Conservation (phyloP, 352 stramenopile species). For the Peronospora tabacina region DNA sequence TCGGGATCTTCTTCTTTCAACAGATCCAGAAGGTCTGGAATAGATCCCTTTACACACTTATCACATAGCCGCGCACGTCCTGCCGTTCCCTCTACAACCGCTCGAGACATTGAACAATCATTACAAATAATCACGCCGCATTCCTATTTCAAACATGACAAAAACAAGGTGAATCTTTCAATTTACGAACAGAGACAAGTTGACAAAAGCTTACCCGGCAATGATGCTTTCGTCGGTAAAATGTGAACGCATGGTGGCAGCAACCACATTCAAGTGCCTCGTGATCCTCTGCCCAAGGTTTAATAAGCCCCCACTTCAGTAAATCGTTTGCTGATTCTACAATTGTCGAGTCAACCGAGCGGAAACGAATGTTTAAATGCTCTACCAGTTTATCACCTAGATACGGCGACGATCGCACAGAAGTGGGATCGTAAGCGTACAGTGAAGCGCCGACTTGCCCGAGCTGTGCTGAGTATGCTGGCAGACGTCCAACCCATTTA, state of each 20-base stretch:
- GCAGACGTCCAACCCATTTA: conserved; percentile 78
- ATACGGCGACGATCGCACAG: conserved; percentile 58
- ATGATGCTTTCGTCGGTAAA: conserved; percentile 77
- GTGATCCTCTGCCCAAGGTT: conserved; percentile 85
- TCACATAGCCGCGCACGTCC: conserved; percentile 78
- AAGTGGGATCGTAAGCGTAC: conserved; percentile 54
- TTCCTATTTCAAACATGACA: conserved; percentile 38
- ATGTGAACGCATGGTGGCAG: conserved; percentile 72
- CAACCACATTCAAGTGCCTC: conserved; percentile 64
- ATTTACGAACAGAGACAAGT: neutral
- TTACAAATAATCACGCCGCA: conserved; percentile 84
- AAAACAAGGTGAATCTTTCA: conserved; percentile 1
- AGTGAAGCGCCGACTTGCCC: conserved; percentile 76
- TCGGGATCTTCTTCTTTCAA: conserved; percentile 45
- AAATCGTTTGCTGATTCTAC: conserved; percentile 81
- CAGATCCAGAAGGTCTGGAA: conserved; percentile 59
- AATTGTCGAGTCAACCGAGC: conserved; percentile 47
- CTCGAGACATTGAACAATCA: conserved; percentile 80
- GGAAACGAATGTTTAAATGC: conserved; percentile 71
- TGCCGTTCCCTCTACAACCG: conserved; percentile 72
- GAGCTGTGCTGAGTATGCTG: conserved; percentile 77
- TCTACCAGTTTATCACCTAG: conserved; percentile 76
- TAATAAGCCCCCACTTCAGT: conserved; percentile 81
- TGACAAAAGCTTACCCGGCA: conserved; percentile 47
- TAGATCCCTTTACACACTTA: conserved; percentile 72